Conservation (phyloP, 805 yeast genomes). For the Candida oleophila region DNA sequence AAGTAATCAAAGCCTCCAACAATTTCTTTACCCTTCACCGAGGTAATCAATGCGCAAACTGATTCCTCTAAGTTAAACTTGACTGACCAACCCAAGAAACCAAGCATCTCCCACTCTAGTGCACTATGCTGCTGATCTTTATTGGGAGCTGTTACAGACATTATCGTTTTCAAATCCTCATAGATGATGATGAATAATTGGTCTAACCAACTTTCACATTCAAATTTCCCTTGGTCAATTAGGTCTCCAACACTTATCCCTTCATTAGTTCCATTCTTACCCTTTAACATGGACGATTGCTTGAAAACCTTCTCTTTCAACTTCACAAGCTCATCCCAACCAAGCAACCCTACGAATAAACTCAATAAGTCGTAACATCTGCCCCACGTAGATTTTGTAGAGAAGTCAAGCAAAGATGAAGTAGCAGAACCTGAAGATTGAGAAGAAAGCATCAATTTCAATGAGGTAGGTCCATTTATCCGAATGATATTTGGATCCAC, state of each 20-base stretch:
- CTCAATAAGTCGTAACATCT: conserved; percentile 65
- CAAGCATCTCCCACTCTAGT: conserved; percentile 73
- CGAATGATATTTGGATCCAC: conserved; percentile 31
- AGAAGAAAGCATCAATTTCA: conserved; percentile 27
- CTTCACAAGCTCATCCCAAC: conserved; percentile 78
- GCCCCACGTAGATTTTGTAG: conserved; percentile 40
- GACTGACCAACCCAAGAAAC: conserved; percentile 49
- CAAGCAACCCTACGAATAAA: conserved; percentile 61
- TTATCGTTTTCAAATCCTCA: conserved; percentile 49
- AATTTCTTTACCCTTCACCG: conserved; percentile 49
- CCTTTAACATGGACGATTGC: not conserved
- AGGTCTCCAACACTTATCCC: conserved; percentile 16
- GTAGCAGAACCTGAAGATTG: conserved; percentile 28
- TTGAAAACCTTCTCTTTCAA: conserved; percentile 70
- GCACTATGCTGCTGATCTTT: conserved; percentile 50
- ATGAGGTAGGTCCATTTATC: conserved; percentile 25
- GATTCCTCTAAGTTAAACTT: conserved; percentile 39
- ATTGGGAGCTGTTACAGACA: conserved; percentile 22
- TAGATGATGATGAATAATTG: conserved; percentile 67
- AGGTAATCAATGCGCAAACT: conserved; percentile 37
- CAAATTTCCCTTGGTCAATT: conserved; percentile 14
- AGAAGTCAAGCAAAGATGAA: conserved; percentile 31
- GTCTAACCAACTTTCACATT: conserved; percentile 80
- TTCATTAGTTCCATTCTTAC: not conserved
- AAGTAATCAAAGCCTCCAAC: conserved; percentile 63